A percentile compares a stretch with the other conserved stretches of the same genome.
Evolutionary conservation across 768 basidiomycete genomes (phyloP).

Genomic region (Macrolepiota fuliginosa): DNA sequence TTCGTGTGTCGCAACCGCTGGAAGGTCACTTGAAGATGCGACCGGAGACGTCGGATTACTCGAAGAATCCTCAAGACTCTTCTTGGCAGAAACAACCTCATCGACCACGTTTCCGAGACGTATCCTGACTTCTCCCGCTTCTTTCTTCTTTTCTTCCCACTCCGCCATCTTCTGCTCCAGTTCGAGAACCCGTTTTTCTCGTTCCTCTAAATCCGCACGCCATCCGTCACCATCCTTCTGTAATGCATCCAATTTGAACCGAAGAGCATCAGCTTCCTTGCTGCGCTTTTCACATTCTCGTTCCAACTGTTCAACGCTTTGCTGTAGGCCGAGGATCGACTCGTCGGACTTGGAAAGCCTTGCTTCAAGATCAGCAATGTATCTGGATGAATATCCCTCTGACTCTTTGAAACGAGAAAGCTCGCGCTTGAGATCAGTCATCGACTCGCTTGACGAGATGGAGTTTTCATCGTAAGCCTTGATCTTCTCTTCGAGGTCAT

Average conservation of each 20-base stretch:
- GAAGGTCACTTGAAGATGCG: constrained; percentile 22
- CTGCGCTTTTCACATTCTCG: constrained; percentile 71
- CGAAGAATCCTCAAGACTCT: constrained; percentile 54
- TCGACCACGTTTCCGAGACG: constrained; percentile 67
- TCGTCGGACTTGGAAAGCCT: constrained; percentile 79
- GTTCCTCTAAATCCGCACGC: constrained; percentile 79
- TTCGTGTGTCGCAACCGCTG: constrained; percentile 20
- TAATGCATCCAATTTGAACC: constrained; percentile 67
- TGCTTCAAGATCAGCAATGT: constrained; percentile 84
- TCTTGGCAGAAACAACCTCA: constrained; percentile 70
- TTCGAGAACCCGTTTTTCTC: constrained; percentile 72
- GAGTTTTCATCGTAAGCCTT: constrained; percentile 81
- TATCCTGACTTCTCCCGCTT: constrained; percentile 61
- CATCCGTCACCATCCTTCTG: constrained; percentile 77
- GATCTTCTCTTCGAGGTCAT: constrained; percentile 90
- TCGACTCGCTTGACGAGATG: constrained; percentile 70
- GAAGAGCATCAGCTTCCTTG: constrained; percentile 67
- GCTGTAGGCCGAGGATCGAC: constrained; percentile 65
- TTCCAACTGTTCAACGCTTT: constrained; percentile 75
- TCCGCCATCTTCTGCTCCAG: constrained; percentile 78
- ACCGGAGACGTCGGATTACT: constrained; percentile 19
- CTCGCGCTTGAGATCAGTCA: constrained; percentile 84
- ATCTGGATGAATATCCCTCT: constrained; percentile 69
- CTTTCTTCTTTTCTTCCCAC: constrained; percentile 71
- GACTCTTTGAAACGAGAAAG: constrained; percentile 72